Base-by-base conservation (phyloP, 352 stramenopile species). In the Pythium periplocum region DNA sequence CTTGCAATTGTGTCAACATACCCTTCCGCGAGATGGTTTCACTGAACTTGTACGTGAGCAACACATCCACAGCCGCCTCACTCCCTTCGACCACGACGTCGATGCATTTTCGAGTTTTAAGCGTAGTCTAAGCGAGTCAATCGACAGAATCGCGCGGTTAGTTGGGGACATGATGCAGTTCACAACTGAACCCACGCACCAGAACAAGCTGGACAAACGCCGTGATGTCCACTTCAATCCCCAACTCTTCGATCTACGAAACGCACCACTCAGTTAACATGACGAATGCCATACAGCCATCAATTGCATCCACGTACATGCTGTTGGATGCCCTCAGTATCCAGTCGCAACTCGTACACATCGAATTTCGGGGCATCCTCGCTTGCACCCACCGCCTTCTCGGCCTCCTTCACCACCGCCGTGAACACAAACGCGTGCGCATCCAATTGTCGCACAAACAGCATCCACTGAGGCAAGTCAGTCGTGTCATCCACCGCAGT, bases 11-110 rank as follows among this genome's bases (percentile, higher is more conserved):
- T 40, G 49, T n/a, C 6, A 42, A 1, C 1, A 9, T 11, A 0
- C 49, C 75, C 37, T 75, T 83, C 34, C 76, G 66, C 10, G 68
- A 78, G 35, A 87, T 78, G 3, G 58, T 73, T 10, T 71, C 53
- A 33, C 72, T 79, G 55, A 89, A 87, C 60, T 73, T 73, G 70
- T 89, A 89, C 49, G 72, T 85, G 30, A 87, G 60, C 35, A 64
- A 31, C 51, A 77, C 59, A 2, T 63, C 36, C 6, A 41, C 43
- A 5, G 32, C 46, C 2, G 31, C 6, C 1, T 43, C 39, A 43
- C 59, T 34, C 3, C 48, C 49, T 8, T 69, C 57, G 6, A 78
- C 37, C n/a, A 47, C 40, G n/a, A 89, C 31, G 47, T 75, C 51
- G 17, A 87, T 76, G 35, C 50, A 69, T 7, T 52, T 17, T 10